Conservation (phyloP, 495 filamentous ascomycete species). For the Xylaria bambusicola region DNA sequence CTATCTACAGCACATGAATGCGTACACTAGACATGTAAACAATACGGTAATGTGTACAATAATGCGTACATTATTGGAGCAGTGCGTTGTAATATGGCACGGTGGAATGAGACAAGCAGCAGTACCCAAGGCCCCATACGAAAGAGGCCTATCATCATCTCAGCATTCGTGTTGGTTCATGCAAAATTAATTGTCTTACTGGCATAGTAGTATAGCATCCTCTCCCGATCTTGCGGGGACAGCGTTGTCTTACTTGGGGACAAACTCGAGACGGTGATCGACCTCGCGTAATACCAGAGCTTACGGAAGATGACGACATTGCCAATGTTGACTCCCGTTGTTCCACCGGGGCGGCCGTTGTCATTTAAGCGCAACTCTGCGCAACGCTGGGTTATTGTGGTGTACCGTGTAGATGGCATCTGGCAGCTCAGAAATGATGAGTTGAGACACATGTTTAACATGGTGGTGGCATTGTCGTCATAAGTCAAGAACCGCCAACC, state of each 20-base stretch:
- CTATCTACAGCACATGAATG: no score
- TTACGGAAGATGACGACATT: conserved; percentile 12
- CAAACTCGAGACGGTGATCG: background rate
- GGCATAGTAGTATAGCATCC: background rate
- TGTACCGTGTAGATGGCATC: background rate
- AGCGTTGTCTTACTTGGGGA: background rate
- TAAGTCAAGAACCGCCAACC: background rate
- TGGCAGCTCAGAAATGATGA: background rate
- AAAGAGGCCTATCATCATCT: background rate
- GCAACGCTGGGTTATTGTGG: no score
- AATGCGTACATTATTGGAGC: no score
- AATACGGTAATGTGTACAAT: no score
- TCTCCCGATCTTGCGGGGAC: background rate
- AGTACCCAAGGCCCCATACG: no score
- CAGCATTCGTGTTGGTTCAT: background rate
- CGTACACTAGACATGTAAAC: no score
- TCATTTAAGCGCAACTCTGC: background rate
- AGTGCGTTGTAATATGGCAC: no score
- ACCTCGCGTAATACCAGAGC: conserved; percentile 6
- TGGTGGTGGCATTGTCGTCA: background rate
- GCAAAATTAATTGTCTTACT: conserved; percentile 9
- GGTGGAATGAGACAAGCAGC: no score
- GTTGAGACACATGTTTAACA: no score
- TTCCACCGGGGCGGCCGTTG: background rate
- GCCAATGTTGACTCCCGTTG: background rate